Evolutionary conservation across 2,329 filamentous ascomycete genomes (phyloP), one percentile per base, ranked within the genome.

Genomic region (Dactylella cylindrospora): DNA sequence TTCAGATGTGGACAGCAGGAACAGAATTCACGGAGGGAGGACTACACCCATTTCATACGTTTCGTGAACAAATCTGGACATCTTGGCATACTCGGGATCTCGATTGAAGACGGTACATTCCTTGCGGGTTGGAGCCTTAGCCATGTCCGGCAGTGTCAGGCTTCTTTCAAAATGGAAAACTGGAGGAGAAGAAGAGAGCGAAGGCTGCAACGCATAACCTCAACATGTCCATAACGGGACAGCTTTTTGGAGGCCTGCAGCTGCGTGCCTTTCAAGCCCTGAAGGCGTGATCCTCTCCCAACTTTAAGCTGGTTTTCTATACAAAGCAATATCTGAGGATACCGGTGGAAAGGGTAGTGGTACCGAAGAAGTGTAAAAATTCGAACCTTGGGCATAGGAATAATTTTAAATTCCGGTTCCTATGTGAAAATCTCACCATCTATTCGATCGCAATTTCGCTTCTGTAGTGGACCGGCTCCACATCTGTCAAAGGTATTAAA

Each of bases 101-200:
- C 36, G 38, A 62, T 62, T 33, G 44, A 62, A 50, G 57, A 45
- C 49, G 44, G 49, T 47, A 32, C 57, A 62, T 62, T 62, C 57
- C 38, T 28, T 8, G 19, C 17, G 26, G 33, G n/a, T n/a, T n/a
- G 25, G 39, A 25, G 23, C 32, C 57, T 29, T 54, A 54, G 45
- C 57, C 57, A 62, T 62, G 32, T 53, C 57, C 57, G 57, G 57
- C 49, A 35, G 22, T 38, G 15, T 52, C 33, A 46, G 46, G 40
- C 43, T 25, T 17, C 19, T 23, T 33, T 51, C 32, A 45, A 31
- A 7, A 3, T 20, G 38, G 53, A 32, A 38, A 59, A 29, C 19
- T 39, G 2, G 15, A 4, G 15, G 44, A 51, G 53, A 59, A 46
- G 26, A 38, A 28, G n/a, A 7, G 22, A 62, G 26, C 17, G n/a